Base-by-base conservation (phyloP, 305 asterid species). In the Solanum hybrid region DNA sequence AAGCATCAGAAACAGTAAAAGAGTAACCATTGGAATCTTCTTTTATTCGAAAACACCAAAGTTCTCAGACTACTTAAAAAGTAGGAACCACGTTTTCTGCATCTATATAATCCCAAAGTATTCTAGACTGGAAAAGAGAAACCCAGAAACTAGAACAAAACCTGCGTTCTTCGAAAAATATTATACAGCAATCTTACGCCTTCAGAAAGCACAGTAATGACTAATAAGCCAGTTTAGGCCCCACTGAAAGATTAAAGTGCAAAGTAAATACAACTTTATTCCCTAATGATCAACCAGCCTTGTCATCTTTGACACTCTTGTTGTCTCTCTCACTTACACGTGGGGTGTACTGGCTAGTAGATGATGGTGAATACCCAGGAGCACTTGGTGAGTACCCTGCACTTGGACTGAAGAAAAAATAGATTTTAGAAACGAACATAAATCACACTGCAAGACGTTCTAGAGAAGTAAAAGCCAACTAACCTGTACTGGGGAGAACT, bases 281-380 rank as follows among this genome's bases (percentile, higher is more conserved):
- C 29, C 51, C 51, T 10, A 78, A 5, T 78, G 31, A 78, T 79
- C 29, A 13, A 24, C 88, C 89, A 88, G 93, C 90, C 91, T 95
- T 90, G 80, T 92, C 95, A 86, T 94, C 94, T 94, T 94, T 93
- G 6, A 92, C 92, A 87, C 95, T 94, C 93, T 93, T 93, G 85
- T 94, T 94, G 64, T 95, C 97, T 85, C 78, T 91, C 15, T 94
- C 98, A 34, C 92, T 94, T 17, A 91, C 92, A 13, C 90, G 93
- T 78, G 99, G 95, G 36, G 98, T 96, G 94, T 93, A 96, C 90
- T 97, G 98, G 91, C 97, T 93, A 42, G 98, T 93, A 26, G 99
- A 94, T n/a, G 99, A 93, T 4, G 99, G 99, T 37, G 99, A 96
- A 90, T 97, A 97, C 80, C 99, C 99, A 38, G 99, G 99, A 56